Evolutionary conservation across 345 rosid species (phyloP), one percentile per base, ranked within the genome.

Genomic region (Streptanthus diversifolius): DNA sequence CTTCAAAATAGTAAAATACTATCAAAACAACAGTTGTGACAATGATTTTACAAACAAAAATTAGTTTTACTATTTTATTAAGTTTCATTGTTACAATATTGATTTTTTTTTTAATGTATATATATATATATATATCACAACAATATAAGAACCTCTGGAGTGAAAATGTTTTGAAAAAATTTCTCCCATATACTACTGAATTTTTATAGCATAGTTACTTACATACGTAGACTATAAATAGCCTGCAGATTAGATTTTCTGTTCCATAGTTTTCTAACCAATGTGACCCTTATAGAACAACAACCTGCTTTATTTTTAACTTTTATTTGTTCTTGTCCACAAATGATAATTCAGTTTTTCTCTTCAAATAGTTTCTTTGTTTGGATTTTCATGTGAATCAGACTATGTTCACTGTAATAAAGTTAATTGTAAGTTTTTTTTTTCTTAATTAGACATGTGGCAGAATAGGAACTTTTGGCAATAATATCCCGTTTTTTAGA

Each of bases 231-330:
- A 66, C 75, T 76, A 70, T 17, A 76, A 63, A 76, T 76, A 63
- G 66, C 19, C 37, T 17, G 3, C 25, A 41, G 8, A 43, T 32
- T 53, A 36, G 65, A 76, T 69, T 62, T 35, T 69, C 60, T 44
- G 75, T 55, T 76, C 71, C 75, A 61, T 12, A 63, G 35, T 8
- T 69, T 69, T 63, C 65, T 69, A 76, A 63, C 75, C 11, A 63
- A 44, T 54, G 71, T 63, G 40, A 56, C 75, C 17, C 36, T 44
- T 56, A 55, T 63, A 70, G 75, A 39, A 55, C 56, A 76, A 35
- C 70, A 69, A 69, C 43, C 57, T 43, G 58, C 12, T 55, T 45
- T 62, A 54, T 44, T 33, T 25, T 32, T 39, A 40, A 49, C 36
- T 55, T 36, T 74, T 49, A 11, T 15, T 1, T 17, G 3, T 43